Conservation (phyloP, 176 grass and related monocot species). For the Lolium perenne region DNA sequence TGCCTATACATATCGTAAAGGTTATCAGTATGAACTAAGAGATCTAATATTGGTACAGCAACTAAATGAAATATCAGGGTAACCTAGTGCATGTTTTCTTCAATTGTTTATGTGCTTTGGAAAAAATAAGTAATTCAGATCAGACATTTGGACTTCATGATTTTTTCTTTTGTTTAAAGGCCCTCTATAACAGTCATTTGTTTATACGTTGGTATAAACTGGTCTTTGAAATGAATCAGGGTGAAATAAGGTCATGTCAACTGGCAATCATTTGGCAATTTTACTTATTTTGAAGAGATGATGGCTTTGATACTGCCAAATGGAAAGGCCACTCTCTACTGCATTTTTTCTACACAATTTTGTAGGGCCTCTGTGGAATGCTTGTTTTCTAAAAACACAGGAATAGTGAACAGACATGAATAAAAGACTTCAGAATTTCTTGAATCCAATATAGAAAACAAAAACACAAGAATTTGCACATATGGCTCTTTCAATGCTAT, state of each 20-base stretch:
- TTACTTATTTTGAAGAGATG: not conserved
- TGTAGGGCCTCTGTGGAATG: not conserved
- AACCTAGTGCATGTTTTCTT: not conserved
- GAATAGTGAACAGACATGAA: not conserved
- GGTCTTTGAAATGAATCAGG: not conserved
- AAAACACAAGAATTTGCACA: not conserved
- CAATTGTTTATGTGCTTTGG: not conserved
- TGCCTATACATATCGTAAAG: not conserved
- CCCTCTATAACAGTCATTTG: too few relatives aligned
- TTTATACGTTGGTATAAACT: not conserved
- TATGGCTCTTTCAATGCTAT: not conserved
- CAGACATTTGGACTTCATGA: not conserved
- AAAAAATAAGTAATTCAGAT: not conserved
- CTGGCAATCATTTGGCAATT: not conserved
- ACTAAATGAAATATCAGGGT: not conserved
- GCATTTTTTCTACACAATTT: not conserved
- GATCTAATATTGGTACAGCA: not conserved
- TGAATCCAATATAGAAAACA: not conserved
- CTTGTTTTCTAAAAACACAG: not conserved
- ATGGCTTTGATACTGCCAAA: not conserved
- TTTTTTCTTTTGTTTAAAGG: not conserved
- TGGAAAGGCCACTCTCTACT: not conserved
- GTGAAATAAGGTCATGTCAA: not conserved
- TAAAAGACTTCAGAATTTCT: not conserved
- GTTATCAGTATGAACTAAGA: not conserved